A percentile compares a stretch with the other conserved stretches of the same genome.
phyloP scores from a whole-genome alignment of 768 basidiomycete genomes.

The Dentipellis sp. region DNA sequence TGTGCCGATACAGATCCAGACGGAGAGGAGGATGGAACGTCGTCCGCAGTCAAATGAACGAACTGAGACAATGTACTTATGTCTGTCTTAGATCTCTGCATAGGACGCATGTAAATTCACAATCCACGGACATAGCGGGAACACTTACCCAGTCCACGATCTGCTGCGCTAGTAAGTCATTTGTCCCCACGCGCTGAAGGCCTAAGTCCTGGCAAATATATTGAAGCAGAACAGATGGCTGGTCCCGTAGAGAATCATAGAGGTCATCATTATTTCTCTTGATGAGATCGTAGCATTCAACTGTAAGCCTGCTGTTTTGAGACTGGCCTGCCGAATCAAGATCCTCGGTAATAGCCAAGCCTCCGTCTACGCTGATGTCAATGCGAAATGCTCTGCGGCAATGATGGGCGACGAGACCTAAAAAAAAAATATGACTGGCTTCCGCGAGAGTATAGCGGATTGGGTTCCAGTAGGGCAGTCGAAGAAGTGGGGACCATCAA shows the following conservation, averaged over 20 bases:
- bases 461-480: neutral
- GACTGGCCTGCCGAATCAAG: neutral
- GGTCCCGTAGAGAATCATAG: neutral
- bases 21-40: too few relatives aligned
- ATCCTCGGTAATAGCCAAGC: neutral
- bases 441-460: neutral
- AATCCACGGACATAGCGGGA: too few relatives aligned
- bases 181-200: neutral
- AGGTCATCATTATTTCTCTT: neutral
- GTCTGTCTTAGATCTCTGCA: too few relatives aligned
- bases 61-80: too few relatives aligned
- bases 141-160: slow-evolving; percentile 6
- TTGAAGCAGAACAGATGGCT: neutral
- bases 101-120: too few relatives aligned
- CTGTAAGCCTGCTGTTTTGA: neutral
- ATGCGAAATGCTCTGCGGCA: neutral
- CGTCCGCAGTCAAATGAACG: too few relatives aligned
- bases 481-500: neutral
- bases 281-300: neutral
- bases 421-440: neutral
- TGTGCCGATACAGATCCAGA: too few relatives aligned
- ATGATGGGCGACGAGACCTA: neutral
- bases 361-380: neutral
- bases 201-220: neutral
- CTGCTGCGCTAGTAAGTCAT: neutral